Evolutionary conservation across 192 early-diverging fungal genomes (phyloP).

Genomic region (Coemansia sp.): DNA sequence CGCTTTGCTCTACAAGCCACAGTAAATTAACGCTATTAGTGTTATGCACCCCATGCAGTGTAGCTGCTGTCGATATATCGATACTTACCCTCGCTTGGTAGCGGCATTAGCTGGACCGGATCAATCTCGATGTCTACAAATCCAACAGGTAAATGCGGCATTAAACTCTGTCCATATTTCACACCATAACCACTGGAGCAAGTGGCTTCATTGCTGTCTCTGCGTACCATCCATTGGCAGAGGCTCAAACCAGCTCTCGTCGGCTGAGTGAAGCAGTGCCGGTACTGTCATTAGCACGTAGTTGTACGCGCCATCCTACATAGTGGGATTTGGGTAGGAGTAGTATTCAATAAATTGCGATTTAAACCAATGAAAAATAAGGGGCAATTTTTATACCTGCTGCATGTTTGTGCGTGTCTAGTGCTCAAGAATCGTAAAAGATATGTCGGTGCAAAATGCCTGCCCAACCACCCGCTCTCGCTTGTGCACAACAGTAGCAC

Average conservation of each 20-base stretch:
- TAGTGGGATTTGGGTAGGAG: not conserved
- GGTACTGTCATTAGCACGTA: conserved; percentile 37
- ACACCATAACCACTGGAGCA: not conserved
- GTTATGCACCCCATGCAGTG: not conserved
- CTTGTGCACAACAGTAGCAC: not conserved
- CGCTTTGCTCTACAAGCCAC: conserved; percentile 14
- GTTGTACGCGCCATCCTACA: conserved; percentile 39
- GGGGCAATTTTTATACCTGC: not conserved
- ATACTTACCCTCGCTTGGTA: conserved; percentile 39
- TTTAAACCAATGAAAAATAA: not conserved
- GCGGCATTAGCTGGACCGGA: conserved; percentile 38
- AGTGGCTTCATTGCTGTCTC: not conserved
- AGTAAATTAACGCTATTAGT: not conserved
- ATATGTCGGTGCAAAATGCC: not conserved
- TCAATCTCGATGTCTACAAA: conserved; percentile 44
- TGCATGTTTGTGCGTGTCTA: not conserved
- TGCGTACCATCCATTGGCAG: conserved; percentile 30
- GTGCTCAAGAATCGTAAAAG: not conserved
- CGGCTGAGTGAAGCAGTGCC: conserved; percentile 29
- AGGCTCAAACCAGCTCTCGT: conserved; percentile 35
- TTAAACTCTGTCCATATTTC: not conserved
- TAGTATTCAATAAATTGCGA: not conserved
- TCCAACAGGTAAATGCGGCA: not conserved
- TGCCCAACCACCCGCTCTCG: not conserved
- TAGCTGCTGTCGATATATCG: not conserved